Evolutionary conservation across 2,329 filamentous ascomycete species (phyloP), one percentile per base, ranked within the genome.

Genomic region (Lecanicillium sp.): DNA sequence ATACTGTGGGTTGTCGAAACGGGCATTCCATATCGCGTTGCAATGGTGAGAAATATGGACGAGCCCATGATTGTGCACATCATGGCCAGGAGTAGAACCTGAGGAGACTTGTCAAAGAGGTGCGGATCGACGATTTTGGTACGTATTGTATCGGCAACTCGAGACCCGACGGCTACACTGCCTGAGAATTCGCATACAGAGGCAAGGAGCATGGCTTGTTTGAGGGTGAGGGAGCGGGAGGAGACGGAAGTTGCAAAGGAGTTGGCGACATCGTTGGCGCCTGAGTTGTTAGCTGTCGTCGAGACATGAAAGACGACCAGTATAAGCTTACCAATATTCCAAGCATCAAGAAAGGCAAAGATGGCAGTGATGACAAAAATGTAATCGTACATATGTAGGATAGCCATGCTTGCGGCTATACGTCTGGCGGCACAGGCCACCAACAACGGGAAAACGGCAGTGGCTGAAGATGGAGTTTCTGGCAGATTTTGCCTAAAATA

Each of bases 271-370:
- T 70, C 67, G 49, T 67, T 70, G 49, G 67, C 67, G 45, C 64
- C 65, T 68, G 20, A 27, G 5, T 28, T 29, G 13, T 20, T 4
- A 22, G 13, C 0, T 8, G 29, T 31, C 9, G 0, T 15, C 15
- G 15, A 1, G 2, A 43, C 43, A 43, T 34, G n/a, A 30, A 7
- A 30, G n/a, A n/a, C n/a, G n/a, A n/a, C n/a, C n/a, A n/a, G n/a
- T n/a, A n/a, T n/a, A n/a, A 6, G 48, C 58, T 41, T 44, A 65
- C 73, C 73, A 45, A 76, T 77, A 53, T 77, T 77, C 67, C 67
- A 78, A 15, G 71, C 71, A 56, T 77, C 73, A 20, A 78, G 65
- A 39, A 73, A 65, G 19, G 73, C 70, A 54, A 77, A 76, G 39
- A 75, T 59, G 16, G 67, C 66, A 45, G 69, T 70, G 40, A 77